phyloP scores from a whole-genome alignment of 1,284 basidiomycete genomes.

The Ganoderma lucidum region DNA sequence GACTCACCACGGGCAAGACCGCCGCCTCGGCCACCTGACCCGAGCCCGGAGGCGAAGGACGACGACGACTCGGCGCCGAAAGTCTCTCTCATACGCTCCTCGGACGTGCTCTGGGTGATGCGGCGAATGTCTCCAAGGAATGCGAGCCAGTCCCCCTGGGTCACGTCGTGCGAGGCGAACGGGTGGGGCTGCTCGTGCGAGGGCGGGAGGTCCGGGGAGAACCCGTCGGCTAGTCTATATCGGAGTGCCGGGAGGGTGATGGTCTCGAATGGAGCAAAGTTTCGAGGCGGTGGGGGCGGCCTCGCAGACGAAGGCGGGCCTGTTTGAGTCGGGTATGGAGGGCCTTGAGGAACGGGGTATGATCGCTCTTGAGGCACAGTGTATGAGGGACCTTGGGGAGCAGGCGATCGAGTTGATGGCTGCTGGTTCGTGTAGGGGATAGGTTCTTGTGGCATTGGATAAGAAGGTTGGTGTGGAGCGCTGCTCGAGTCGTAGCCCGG shows the following conservation, averaged over 20 bases:
- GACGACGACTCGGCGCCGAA: neutral
- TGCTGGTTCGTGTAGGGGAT: neutral
- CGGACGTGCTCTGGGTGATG: neutral
- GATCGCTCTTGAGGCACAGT: neutral
- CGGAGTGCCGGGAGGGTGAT: neutral
- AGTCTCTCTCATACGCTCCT: neutral
- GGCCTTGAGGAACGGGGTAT: neutral
- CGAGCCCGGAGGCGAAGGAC: neutral
- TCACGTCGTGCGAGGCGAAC: slow-evolving; percentile 47
- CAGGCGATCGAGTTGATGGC: neutral
- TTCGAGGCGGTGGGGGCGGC: neutral
- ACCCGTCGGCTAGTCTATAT: slow-evolving; percentile 15
- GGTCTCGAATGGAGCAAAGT: neutral
- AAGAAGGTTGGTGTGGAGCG: neutral
- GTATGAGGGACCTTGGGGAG: neutral
- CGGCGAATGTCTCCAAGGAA: slow-evolving; percentile 17
- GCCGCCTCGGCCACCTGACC: neutral
- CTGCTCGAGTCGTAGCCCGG: neutral
- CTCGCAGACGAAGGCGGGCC: neutral
- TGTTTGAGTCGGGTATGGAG: neutral
- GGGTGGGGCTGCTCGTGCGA: slow-evolving; percentile 41
- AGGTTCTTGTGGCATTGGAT: neutral
- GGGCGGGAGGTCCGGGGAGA: slow-evolving; percentile 23
- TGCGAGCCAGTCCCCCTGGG: slow-evolving; percentile 47
- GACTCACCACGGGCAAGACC: slow-evolving; percentile 1